Evolutionary conservation across 139 green algal genomes (phyloP).

Genomic region (Astrephomene gubernaculifera): DNA sequence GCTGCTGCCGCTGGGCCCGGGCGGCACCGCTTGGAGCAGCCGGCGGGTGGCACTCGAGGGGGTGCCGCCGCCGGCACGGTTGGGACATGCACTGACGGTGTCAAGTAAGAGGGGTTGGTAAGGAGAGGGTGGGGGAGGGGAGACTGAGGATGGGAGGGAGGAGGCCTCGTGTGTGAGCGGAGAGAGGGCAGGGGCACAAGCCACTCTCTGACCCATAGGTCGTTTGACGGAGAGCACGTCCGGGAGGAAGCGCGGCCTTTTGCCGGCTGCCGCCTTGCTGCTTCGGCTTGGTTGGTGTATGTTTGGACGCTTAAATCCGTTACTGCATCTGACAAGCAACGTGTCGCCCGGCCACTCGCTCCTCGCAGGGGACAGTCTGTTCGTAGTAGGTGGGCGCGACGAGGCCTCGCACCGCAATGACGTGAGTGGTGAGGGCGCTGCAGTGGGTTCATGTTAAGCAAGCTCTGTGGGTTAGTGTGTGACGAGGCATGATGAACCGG

Average conservation of each 20-base stretch:
- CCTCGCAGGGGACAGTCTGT: constrained; percentile 7
- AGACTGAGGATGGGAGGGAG: too few species aligned
- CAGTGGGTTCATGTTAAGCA: too few species aligned
- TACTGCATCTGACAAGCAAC: too few species aligned
- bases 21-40: not conserved
- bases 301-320: too few species aligned
- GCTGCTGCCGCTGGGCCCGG: not conserved
- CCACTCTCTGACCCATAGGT: too few species aligned
- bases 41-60: not conserved
- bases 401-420: constrained; percentile 1
- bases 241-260: too few species aligned
- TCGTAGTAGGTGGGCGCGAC: not conserved
- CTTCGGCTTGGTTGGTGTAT: too few species aligned
- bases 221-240: too few species aligned
- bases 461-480: too few species aligned
- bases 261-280: too few species aligned
- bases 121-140: not conserved
- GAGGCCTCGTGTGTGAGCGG: too few species aligned
- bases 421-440: not conserved
- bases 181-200: too few species aligned
- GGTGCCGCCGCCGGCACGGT: constrained; percentile 19
- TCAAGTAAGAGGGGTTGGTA: not conserved
- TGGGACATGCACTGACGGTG: not conserved
- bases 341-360: not conserved
- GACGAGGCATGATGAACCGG: not conserved